phyloP scores from a whole-genome alignment of 1,284 basidiomycete genomes.

The Trichosporon coremiiforme region DNA sequence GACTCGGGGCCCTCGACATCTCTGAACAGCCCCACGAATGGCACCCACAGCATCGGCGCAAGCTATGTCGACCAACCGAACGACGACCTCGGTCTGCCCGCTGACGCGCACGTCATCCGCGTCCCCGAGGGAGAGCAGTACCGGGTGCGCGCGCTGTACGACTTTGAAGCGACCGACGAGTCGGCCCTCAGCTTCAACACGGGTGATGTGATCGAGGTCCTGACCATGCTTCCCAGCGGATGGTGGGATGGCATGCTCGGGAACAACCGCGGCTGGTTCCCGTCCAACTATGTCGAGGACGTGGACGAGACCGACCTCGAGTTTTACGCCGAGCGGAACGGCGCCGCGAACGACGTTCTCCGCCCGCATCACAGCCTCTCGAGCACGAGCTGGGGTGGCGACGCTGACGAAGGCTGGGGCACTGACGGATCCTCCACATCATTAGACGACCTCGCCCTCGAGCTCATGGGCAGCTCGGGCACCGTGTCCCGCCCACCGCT shows the following conservation, averaged over 20 bases:
- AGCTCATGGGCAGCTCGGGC: constrained; percentile 40
- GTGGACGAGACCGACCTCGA: constrained; percentile 79
- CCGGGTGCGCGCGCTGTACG: constrained; percentile 82
- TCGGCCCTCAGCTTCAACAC: constrained; percentile 84
- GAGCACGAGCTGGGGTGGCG: constrained; percentile 19
- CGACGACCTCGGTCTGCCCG: constrained; percentile 25
- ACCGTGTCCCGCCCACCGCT: constrained; percentile 9
- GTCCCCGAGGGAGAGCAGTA: constrained; percentile 33
- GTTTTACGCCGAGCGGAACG: constrained; percentile 22
- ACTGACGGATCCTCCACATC: constrained; percentile 25
- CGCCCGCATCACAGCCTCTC: constrained; percentile 37
- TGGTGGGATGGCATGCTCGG: constrained; percentile 98
- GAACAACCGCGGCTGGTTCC: constrained; percentile 93
- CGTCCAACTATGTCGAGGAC: constrained; percentile 86
- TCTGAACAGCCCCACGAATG: constrained; percentile 6
- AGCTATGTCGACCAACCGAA: constrained; percentile 23
- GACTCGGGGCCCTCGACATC: constrained; percentile 13
- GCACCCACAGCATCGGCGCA: constrained; percentile 12
- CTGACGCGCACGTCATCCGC: constrained; percentile 29
- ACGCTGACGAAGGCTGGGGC: constrained; percentile 36
- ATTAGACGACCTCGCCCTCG: constrained; percentile 46
- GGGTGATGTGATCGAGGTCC: constrained; percentile 90
- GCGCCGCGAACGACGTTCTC: constrained; percentile 33
- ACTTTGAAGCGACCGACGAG: constrained; percentile 83
- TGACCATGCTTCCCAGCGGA: constrained; percentile 85